phyloP scores from a whole-genome alignment of 345 rosid species.

The Lepidium sativum region DNA sequence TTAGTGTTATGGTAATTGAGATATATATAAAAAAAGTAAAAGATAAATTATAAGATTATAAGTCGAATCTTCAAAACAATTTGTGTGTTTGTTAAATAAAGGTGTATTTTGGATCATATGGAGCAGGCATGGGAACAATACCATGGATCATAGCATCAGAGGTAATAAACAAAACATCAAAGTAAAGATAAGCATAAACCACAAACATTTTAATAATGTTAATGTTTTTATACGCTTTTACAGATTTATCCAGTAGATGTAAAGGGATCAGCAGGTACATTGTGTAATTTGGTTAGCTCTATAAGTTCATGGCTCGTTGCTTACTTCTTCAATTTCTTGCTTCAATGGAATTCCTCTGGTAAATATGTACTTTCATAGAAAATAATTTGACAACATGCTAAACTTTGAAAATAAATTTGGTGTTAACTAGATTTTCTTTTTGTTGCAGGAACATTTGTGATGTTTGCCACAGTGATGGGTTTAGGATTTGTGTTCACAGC shows the following conservation, averaged over 20 bases:
- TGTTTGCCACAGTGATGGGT: conserved; percentile 23
- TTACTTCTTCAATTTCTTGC: conserved; percentile 34
- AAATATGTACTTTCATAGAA: neutral
- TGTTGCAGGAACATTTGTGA: conserved; percentile 35
- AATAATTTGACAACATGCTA: neutral
- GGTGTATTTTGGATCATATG: conserved; percentile 34
- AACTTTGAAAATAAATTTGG: neutral
- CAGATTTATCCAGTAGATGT: conserved; percentile 48
- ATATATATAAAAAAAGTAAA: neutral
- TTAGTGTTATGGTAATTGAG: conserved; percentile 24
- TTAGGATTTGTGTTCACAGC: conserved; percentile 34
- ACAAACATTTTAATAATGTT: neutral
- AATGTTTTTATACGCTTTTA: neutral
- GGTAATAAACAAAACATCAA: conserved; percentile 1
- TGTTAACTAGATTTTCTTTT: neutral
- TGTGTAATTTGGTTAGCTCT: conserved; percentile 39
- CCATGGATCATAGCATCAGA: conserved; percentile 43
- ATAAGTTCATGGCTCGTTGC: conserved; percentile 42
- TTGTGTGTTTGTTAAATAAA: neutral
- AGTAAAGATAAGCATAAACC: neutral
- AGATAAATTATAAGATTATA: too few species aligned
- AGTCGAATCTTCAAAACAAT: too few species aligned
- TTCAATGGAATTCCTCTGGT: conserved; percentile 56
- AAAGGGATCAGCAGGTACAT: conserved; percentile 52
- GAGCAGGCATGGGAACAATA: conserved; percentile 38